Evolutionary conservation across 2,329 filamentous ascomycete species (phyloP).

Genomic region (Phaeosphaeria sp.): DNA sequence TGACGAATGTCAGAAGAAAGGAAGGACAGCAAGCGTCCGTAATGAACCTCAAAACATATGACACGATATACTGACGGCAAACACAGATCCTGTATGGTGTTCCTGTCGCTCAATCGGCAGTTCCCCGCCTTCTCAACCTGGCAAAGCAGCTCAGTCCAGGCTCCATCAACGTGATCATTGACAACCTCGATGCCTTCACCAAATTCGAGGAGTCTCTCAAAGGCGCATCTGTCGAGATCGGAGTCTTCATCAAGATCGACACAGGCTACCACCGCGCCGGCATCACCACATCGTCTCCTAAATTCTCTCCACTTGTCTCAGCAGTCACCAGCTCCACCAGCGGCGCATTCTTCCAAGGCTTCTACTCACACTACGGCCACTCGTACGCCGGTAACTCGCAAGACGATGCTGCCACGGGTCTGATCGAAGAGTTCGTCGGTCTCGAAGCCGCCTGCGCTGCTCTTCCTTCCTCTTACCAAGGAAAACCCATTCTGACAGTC

Average conservation of each 20-base stretch:
- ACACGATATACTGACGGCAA: background rate
- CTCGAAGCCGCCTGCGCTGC: constrained; percentile 56
- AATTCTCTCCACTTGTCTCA: constrained; percentile 56
- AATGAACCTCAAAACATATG: too few relatives aligned
- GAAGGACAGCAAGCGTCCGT: constrained; percentile 66
- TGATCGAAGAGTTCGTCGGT: constrained; percentile 67
- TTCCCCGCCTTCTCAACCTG: constrained; percentile 66
- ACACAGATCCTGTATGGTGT: constrained; percentile 73
- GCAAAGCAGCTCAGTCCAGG: constrained; percentile 60
- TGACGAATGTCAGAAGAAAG: constrained; percentile 61
- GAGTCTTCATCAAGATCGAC: constrained; percentile 76
- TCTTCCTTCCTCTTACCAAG: constrained; percentile 38
- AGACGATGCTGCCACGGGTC: constrained; percentile 64
- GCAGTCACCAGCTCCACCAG: constrained; percentile 26
- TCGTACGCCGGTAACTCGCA: constrained; percentile 68
- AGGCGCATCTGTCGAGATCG: constrained; percentile 44
- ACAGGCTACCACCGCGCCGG: constrained; percentile 76
- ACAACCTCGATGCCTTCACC: constrained; percentile 63
- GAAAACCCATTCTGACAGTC: constrained; percentile 66
- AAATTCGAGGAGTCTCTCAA: constrained; percentile 51
- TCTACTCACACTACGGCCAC: constrained; percentile 78
- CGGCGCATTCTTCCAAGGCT: constrained; percentile 59
- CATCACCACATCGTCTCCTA: constrained; percentile 59
- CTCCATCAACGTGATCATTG: constrained; percentile 70
- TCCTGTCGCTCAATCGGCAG: constrained; percentile 67